Conservation (phyloP, 345 rosid species). For the Aquilaria malaccensis region DNA sequence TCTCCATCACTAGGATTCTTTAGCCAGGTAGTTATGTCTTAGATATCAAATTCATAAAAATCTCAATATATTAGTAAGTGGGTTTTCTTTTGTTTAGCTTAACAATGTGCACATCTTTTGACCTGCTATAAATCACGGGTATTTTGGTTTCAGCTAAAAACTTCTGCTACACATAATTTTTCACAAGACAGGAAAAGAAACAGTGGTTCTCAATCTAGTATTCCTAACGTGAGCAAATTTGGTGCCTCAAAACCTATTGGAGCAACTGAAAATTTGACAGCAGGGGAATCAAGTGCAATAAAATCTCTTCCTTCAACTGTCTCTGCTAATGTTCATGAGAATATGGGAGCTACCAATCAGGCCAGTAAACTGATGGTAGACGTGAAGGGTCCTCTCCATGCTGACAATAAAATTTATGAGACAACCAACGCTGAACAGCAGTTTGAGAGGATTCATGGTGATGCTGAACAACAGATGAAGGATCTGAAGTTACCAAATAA, state of each 20-base stretch:
- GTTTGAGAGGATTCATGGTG: slow-evolving; percentile 17
- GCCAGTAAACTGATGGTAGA: slow-evolving; percentile 19
- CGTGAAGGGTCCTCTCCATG: slow-evolving; percentile 13
- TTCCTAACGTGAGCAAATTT: slow-evolving; percentile 21
- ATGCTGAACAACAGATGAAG: slow-evolving; percentile 20
- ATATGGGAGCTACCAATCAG: slow-evolving; percentile 18
- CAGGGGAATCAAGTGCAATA: slow-evolving; percentile 15
- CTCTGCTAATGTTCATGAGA: slow-evolving; percentile 22
- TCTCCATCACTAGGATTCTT: slow-evolving; percentile 88
- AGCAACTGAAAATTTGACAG: slow-evolving; percentile 16
- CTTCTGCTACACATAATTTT: slow-evolving; percentile 29
- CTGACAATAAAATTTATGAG: slow-evolving; percentile 16
- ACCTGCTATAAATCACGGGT: slow-evolving; percentile 13
- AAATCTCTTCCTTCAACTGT: slow-evolving; percentile 19
- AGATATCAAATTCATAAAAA: not conserved
- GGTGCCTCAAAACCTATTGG: slow-evolving; percentile 24
- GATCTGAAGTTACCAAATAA: slow-evolving; percentile 18
- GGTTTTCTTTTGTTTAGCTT: not conserved
- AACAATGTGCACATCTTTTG: slow-evolving; percentile 3
- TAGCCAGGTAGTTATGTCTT: slow-evolving; percentile 68
- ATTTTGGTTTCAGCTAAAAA: slow-evolving; percentile 51
- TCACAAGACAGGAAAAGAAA: slow-evolving; percentile 29
- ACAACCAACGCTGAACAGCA: slow-evolving; percentile 21
- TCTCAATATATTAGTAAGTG: not conserved
- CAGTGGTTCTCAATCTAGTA: slow-evolving; percentile 22